A percentile compares a stretch with the other conserved stretches of the same genome.
phyloP scores from a whole-genome alignment of 2,329 filamentous ascomycete species.

The Alternaria brassicicola region DNA sequence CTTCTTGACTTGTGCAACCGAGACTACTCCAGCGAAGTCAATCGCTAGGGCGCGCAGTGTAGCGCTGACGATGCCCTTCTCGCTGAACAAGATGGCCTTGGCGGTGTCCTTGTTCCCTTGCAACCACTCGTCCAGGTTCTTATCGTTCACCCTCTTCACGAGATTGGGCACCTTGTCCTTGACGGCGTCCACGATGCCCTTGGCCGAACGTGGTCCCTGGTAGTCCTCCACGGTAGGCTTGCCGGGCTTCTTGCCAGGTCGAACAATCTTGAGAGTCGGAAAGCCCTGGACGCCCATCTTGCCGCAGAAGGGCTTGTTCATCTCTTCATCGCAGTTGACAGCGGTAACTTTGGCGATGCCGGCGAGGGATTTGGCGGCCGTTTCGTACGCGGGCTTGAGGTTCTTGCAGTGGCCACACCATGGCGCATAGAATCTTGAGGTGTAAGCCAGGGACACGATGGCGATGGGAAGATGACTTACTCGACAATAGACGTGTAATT shows the following conservation, averaged over 20 bases:
- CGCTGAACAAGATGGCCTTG: slow-evolving; percentile 90
- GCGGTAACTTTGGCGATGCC: slow-evolving; percentile 94
- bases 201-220: slow-evolving; percentile 80
- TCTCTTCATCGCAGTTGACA: slow-evolving; percentile 91
- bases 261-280: slow-evolving; percentile 92
- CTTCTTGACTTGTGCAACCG: slow-evolving; percentile 80
- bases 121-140: slow-evolving; percentile 78
- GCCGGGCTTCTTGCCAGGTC: slow-evolving; percentile 79
- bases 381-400: slow-evolving; percentile 94
- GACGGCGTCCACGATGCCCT: slow-evolving; percentile 84
- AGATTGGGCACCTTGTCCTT: slow-evolving; percentile 89
- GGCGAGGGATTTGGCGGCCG: slow-evolving; percentile 85
- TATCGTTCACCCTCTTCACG: slow-evolving; percentile 80
- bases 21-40: slow-evolving; percentile 82
- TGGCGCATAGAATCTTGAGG: slow-evolving; percentile 87
- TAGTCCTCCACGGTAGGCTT: slow-evolving; percentile 90
- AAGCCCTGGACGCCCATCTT: slow-evolving; percentile 90
- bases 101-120: slow-evolving; percentile 68
- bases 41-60: slow-evolving; percentile 84
- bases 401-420: slow-evolving; percentile 98
- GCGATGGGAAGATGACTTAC: slow-evolving; percentile 31
- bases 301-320: slow-evolving; percentile 87
- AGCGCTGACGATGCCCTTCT: slow-evolving; percentile 87
- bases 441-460: slow-evolving; percentile 8
- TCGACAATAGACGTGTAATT: slow-evolving; percentile 84